Conservation (phyloP, 2,329 filamentous ascomycete species). For the Nigrospora sphaerica region DNA sequence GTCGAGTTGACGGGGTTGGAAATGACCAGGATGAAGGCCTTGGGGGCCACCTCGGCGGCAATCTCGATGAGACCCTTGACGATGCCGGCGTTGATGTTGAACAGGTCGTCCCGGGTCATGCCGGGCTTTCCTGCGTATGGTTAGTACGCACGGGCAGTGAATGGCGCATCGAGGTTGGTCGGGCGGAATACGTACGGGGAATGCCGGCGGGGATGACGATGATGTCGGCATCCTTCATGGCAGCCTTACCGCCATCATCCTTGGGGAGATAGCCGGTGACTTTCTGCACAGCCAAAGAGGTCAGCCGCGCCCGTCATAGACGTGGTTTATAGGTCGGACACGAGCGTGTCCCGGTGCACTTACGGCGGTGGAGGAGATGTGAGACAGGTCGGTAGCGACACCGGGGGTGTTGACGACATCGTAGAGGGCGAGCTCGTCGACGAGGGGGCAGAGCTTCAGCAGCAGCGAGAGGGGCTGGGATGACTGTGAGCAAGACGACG, state of each 20-base stretch:
- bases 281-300: slow-evolving; percentile 47
- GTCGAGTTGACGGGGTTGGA: slow-evolving; percentile 99
- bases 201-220: slow-evolving; percentile 97
- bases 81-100: slow-evolving; percentile 99
- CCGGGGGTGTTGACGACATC: slow-evolving; percentile 99
- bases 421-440: slow-evolving; percentile 92
- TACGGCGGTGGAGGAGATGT: slow-evolving; percentile 87
- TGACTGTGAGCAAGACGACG: not conserved
- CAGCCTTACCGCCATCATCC: slow-evolving; percentile 77
- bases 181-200: slow-evolving; percentile 62
- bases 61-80: slow-evolving; percentile 90
- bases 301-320: not conserved
- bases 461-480: slow-evolving; percentile 87
- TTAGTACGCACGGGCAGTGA: slow-evolving; percentile 9
- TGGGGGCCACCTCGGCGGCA: slow-evolving; percentile 79
- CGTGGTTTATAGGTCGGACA: slow-evolving; percentile 1
- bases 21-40: slow-evolving; percentile 93
- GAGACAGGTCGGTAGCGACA: slow-evolving; percentile 91
- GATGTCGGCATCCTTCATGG: slow-evolving; percentile 89
- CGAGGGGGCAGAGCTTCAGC: slow-evolving; percentile 79
- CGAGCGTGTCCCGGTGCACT: slow-evolving; percentile 17
- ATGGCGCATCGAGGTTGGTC: slow-evolving; percentile 1
- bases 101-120: slow-evolving; percentile 98
- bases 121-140: slow-evolving; percentile 77
- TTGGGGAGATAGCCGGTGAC: slow-evolving; percentile 81